These are phyloP conservation scores for Plasmodium malariae DNA, from an alignment of 169 alveolate species.

Conservation along the genomic window DNA sequence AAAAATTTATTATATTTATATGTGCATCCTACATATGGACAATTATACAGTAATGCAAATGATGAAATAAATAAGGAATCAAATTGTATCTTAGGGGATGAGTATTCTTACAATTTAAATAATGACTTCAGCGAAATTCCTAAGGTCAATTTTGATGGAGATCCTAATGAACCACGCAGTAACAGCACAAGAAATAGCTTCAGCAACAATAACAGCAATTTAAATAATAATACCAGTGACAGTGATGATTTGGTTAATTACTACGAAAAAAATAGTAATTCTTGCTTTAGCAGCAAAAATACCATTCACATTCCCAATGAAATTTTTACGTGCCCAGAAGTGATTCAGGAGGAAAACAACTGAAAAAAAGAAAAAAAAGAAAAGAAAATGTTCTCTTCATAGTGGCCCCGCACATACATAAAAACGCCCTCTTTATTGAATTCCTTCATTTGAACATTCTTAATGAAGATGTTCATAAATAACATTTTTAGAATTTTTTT, in stretches of 20 bases:
- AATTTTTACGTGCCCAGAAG: conserved; percentile 65
- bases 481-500: not conserved
- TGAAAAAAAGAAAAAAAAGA: not conserved
- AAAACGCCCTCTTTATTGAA: not conserved
- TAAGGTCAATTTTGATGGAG: not conserved
- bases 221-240: conserved; percentile 12
- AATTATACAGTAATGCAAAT: not conserved
- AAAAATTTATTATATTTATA: conserved; percentile 53
- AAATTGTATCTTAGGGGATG: not conserved
- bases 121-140: not conserved
- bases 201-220: conserved; percentile 1
- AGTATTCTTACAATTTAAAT: not conserved
- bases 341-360: conserved; percentile 6
- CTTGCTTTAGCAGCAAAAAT: not conserved
- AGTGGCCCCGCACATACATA: not conserved
- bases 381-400: not conserved
- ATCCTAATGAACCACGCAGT: not conserved
- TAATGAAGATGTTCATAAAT: no score
- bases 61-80: not conserved
- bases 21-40: conserved; percentile 36
- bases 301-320: conserved; percentile 30
- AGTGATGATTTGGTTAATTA: not conserved
- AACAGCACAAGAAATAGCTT: not conserved
- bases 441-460: not conserved
- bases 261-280: not conserved